Conservation (phyloP, 2,329 filamentous ascomycete species). For the Botrytis aclada region DNA sequence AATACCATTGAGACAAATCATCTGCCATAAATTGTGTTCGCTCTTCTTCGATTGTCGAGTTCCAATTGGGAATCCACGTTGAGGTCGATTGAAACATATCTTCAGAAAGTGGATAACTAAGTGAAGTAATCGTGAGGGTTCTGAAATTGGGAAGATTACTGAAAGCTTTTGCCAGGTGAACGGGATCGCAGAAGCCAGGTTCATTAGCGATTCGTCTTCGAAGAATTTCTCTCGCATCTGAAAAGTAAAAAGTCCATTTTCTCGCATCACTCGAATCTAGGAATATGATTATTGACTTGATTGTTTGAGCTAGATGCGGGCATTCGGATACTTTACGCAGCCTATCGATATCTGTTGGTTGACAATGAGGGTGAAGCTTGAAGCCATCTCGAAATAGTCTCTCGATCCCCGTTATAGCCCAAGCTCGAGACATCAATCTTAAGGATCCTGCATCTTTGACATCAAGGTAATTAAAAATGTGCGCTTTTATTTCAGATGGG, state of each 20-base stretch:
- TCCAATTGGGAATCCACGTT: conserved; percentile 15
- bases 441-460: conserved; percentile 9
- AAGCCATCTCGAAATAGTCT: conserved; percentile 18
- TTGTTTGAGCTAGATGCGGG: conserved; percentile 11
- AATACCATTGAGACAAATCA: conserved; percentile 20
- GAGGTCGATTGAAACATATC: conserved; percentile 9
- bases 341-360: conserved; percentile 14
- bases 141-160: not conserved
- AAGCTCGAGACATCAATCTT: conserved; percentile 10
- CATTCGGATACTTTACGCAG: not conserved
- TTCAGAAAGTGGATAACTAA: conserved; percentile 10
- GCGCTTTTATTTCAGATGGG: conserved; percentile 9
- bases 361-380: conserved; percentile 16
- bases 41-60: conserved; percentile 12
- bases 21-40: conserved; percentile 17
- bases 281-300: conserved; percentile 16
- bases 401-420: conserved; percentile 7
- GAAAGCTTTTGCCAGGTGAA: conserved; percentile 5
- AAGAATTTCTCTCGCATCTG: conserved; percentile 16
- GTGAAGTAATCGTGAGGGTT: conserved; percentile 2
- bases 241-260: conserved; percentile 19
- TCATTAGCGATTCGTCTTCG: conserved; percentile 10
- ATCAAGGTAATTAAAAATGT: conserved; percentile 2
- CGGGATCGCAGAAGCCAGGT: conserved; percentile 7
- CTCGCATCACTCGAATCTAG: conserved; percentile 15